Percentiles rank a stretch among this genome's conserved stretches.
Evolutionary conservation across 495 filamentous ascomycete genomes (phyloP).

Genomic region (Pseudoneurospora amorphoporcata): DNA sequence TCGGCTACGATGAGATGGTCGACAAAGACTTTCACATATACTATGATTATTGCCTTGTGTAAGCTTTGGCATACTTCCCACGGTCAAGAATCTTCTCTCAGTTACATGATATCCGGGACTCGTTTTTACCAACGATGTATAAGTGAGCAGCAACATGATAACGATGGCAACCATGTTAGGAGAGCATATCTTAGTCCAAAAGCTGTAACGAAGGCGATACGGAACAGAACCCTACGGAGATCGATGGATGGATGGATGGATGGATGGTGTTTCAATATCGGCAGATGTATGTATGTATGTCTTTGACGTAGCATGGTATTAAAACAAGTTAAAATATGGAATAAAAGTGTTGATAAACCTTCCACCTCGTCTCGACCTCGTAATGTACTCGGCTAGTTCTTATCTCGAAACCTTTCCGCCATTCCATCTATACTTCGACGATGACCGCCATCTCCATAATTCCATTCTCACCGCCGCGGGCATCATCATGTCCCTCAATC

Average conservation of each 20-base stretch:
- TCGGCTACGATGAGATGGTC: neutral
- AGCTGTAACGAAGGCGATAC: neutral
- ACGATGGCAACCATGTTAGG: neutral
- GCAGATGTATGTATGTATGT: too few species aligned
- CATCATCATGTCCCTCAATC: too few species aligned
- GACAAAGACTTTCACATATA: neutral
- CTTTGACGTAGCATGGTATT: too few species aligned
- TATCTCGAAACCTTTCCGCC: too few species aligned
- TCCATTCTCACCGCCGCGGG: too few species aligned
- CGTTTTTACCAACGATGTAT: neutral
- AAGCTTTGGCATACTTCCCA: neutral
- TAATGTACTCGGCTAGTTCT: too few species aligned
- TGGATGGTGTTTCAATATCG: neutral
- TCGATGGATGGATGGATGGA: too few species aligned
- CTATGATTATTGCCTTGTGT: neutral
- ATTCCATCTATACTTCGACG: too few species aligned
- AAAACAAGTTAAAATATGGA: too few species aligned
- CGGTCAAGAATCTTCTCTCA: neutral
- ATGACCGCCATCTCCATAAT: too few species aligned
- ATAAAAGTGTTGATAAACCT: too few species aligned
- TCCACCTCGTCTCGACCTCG: too few species aligned
- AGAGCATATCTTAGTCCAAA: neutral
- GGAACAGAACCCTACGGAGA: neutral
- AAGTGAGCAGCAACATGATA: neutral
- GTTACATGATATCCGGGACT: neutral